Conservation (phyloP, 2,329 filamentous ascomycete species). For the Thelonectria olida region DNA sequence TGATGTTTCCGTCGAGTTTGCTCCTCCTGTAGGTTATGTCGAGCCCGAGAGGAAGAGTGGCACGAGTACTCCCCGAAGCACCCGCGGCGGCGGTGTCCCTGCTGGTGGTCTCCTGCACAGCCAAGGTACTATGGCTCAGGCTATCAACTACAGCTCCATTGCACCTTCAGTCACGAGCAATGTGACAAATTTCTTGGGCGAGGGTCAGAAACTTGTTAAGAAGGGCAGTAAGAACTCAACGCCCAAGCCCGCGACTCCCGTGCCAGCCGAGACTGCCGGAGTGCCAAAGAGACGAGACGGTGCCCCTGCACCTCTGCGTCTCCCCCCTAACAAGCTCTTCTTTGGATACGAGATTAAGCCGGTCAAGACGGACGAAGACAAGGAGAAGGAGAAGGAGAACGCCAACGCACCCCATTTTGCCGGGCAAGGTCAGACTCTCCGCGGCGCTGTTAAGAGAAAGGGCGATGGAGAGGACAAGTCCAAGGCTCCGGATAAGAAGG, state of each 20-base stretch:
- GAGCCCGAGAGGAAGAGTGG: constrained; percentile 83
- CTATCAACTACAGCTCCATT: constrained; percentile 96
- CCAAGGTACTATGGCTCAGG: constrained; percentile 94
- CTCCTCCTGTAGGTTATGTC: constrained; percentile 91
- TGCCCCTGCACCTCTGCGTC: constrained; percentile 84
- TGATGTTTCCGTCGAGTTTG: constrained; percentile 96
- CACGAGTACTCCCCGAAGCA: constrained; percentile 85
- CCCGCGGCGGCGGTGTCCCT: constrained; percentile 69
- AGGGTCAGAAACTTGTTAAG: constrained; percentile 87
- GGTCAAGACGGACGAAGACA: constrained; percentile 79
- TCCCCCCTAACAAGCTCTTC: constrained; percentile 92
- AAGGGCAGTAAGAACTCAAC: constrained; percentile 73
- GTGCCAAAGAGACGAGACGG: constrained; percentile 65
- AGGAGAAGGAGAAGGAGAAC: constrained; percentile 71
- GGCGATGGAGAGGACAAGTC: constrained; percentile 58
- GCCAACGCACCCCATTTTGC: constrained; percentile 78
- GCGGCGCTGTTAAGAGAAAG: constrained; percentile 77
- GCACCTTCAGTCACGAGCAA: constrained; percentile 78
- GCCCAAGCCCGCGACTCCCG: constrained; percentile 78
- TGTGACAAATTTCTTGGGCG: constrained; percentile 80
- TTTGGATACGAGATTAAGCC: constrained; percentile 96
- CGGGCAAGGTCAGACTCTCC: constrained; percentile 84
- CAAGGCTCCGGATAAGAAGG: constrained; percentile 59
- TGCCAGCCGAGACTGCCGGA: constrained; percentile 50
- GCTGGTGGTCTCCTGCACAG: constrained; percentile 79